Conservation (phyloP, 2,329 filamentous ascomycete species). For the Aspergillus sp. region DNA sequence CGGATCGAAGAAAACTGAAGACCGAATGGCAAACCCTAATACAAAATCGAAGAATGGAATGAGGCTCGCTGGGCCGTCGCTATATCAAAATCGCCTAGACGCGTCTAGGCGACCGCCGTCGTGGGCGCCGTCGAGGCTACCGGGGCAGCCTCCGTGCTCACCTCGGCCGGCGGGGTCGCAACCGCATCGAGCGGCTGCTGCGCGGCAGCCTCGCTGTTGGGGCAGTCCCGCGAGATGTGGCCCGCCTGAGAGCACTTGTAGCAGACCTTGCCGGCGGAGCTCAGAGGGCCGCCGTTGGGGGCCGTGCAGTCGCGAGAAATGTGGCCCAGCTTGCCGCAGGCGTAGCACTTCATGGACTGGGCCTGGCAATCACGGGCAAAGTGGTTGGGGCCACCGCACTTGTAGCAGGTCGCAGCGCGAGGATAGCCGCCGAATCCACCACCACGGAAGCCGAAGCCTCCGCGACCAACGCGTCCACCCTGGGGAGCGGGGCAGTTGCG, state of each 20-base stretch:
- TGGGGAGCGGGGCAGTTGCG: conserved; percentile 77
- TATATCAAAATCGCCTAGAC: conserved; percentile 24
- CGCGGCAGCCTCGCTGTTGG: conserved; percentile 53
- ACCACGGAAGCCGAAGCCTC: conserved; percentile 54
- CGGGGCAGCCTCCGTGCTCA: conserved; percentile 20
- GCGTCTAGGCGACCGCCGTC: conserved; percentile 29
- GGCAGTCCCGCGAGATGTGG: conserved; percentile 93
- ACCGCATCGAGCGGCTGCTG: conserved; percentile 25
- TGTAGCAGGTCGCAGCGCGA: conserved; percentile 58
- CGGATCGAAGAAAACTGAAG: conserved; percentile 14
- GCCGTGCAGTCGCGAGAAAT: conserved; percentile 93
- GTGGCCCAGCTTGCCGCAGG: conserved; percentile 89
- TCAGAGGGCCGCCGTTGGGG: conserved; percentile 89
- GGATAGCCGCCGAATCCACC: conserved; percentile 57
- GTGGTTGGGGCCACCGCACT: conserved; percentile 81
- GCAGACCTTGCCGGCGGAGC: conserved; percentile 95
- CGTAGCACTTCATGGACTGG: conserved; percentile 97
- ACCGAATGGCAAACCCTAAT: conserved; percentile 21
- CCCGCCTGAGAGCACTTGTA: conserved; percentile 94
- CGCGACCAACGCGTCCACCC: conserved; percentile 57
- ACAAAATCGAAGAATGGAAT: conserved; percentile 18
- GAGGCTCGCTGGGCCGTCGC: conserved; percentile 22
- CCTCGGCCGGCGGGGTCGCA: conserved; percentile 19
- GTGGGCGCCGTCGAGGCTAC: conserved; percentile 14
- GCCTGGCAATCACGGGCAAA: conserved; percentile 98